Base-by-base conservation (phyloP, 805 yeast genomes). In the Ogataea dorogensis region DNA sequence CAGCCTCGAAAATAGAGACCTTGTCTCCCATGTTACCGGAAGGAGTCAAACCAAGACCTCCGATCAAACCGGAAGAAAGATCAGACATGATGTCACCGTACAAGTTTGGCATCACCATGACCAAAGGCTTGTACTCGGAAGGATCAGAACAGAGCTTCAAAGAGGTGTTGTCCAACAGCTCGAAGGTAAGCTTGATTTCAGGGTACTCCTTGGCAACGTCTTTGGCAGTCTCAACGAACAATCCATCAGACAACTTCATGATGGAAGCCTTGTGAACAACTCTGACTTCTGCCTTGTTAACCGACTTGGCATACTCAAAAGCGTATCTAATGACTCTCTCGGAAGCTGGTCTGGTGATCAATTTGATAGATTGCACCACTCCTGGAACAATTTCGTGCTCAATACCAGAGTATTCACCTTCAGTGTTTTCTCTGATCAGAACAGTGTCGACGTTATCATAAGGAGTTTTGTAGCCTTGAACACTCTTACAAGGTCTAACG, bases 11-110 rank as follows among this genome's bases (percentile, higher is more conserved):
- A 64, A 93, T 91, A 39, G 97, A 87, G 47, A 91, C 95, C 65
- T 86, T 82, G 75, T 87, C 86, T 74, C 98, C 98, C 89, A 93
- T 93, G 80, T 93, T 93, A 66, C 96, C 98, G 43, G 96, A 87
- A 51, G 98, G 98, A 45, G 98, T 93, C 65, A 93, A 79, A 70
- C 98, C 98, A 60, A 91, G 79, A 63, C 98, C 98, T 65, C 98
- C 98, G 51, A 94, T 94, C 60, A 93, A 75, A 70, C 98, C 98
- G 42, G 96, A 86, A 54, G 95, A 87, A 67, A 93, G 75, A 68
- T 93, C 98, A 49, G 98, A 91, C 83, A 93, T 81, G 69, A 93
- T 93, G 68, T 93, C 98, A 78, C 98, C 98, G 70, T 93, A 93
- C 67, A 93, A 78, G 82, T 93, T 93, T 60, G 98, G 98, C 96